A percentile compares a stretch with the other conserved stretches of the same genome.
phyloP scores from a whole-genome alignment of 129 eudicot species.

The Lactuca sativa region DNA sequence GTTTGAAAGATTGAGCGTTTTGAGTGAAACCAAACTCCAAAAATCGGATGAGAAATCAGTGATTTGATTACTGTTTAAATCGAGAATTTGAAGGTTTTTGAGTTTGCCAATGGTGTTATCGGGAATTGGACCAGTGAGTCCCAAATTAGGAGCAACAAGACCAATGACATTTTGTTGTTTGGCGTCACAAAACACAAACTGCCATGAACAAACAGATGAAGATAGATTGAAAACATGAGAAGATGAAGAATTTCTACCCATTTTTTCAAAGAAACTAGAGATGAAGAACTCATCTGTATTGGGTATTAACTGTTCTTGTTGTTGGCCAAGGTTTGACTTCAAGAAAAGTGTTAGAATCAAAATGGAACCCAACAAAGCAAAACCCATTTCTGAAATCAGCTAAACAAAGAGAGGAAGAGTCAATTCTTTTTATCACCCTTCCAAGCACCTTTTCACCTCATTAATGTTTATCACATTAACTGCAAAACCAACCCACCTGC shows the following conservation, averaged over 20 bases:
- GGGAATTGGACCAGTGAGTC: constrained; percentile 66
- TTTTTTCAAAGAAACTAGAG: constrained; percentile 61
- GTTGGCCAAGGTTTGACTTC: constrained; percentile 59
- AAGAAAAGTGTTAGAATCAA: constrained; percentile 48
- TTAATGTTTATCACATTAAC: constrained; percentile 31
- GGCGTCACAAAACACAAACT: constrained; percentile 62
- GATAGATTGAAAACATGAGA: constrained; percentile 50
- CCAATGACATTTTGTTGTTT: constrained; percentile 56
- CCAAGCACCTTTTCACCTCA: constrained; percentile 25
- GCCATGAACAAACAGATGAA: constrained; percentile 70
- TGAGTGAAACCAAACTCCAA: constrained; percentile 74
- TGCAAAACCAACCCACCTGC: constrained; percentile 30
- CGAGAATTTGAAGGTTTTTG: constrained; percentile 61
- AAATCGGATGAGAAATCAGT: constrained; percentile 75
- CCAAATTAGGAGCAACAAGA: constrained; percentile 56
- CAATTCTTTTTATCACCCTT: constrained; percentile 6
- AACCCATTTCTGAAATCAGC: constrained; percentile 47
- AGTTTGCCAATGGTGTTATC: constrained; percentile 80
- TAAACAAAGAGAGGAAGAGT: constrained; percentile 18
- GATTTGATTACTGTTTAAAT: constrained; percentile 66
- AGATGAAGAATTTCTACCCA: constrained; percentile 53
- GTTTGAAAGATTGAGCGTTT: constrained; percentile 57
- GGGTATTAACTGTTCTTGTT: constrained; percentile 39
- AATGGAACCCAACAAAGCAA: constrained; percentile 44
- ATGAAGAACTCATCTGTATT: constrained; percentile 80